Conservation (phyloP, 2,329 filamentous ascomycete genomes). For the Diaporthe citri region DNA sequence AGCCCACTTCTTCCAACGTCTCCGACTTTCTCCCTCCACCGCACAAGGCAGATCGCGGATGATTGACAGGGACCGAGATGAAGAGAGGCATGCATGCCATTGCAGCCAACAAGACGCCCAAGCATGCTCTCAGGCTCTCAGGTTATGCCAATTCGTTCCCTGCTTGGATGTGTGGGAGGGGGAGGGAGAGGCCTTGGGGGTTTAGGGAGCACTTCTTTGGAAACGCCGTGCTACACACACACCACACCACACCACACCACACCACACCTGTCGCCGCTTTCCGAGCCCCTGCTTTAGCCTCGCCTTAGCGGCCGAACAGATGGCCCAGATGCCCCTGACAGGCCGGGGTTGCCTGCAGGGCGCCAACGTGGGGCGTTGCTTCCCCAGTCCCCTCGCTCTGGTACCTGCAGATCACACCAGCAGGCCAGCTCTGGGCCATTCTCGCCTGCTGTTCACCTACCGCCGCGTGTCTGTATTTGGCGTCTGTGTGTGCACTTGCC, state of each 20-base stretch:
- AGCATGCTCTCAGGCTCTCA: background rate
- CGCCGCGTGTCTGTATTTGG: background rate
- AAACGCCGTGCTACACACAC: background rate
- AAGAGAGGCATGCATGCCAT: background rate
- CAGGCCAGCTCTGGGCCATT: background rate
- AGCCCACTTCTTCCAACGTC: slow-evolving; percentile 9
- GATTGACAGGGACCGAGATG: slow-evolving; percentile 30
- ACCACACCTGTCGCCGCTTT: background rate
- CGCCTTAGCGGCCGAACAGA: slow-evolving; percentile 12
- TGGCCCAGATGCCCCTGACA: slow-evolving; percentile 18
- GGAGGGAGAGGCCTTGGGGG: background rate
- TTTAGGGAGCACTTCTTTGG: background rate
- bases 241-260: background rate
- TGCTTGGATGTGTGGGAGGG: background rate
- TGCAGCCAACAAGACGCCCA: background rate
- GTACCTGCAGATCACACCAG: slow-evolving; percentile 25
- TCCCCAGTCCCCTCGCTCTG: slow-evolving; percentile 23
- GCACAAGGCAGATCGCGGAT: slow-evolving; percentile 18
- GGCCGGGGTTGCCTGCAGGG: slow-evolving; percentile 27
- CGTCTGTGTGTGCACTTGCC: slow-evolving; percentile 25
- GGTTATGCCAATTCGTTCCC: background rate
- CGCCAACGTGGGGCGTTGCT: slow-evolving; percentile 21
- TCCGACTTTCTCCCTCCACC: background rate
- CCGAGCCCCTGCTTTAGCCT: slow-evolving; percentile 32
- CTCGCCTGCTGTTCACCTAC: background rate